phyloP scores from a whole-genome alignment of 331 rosid genomes.

The Prunus yedoensis region DNA sequence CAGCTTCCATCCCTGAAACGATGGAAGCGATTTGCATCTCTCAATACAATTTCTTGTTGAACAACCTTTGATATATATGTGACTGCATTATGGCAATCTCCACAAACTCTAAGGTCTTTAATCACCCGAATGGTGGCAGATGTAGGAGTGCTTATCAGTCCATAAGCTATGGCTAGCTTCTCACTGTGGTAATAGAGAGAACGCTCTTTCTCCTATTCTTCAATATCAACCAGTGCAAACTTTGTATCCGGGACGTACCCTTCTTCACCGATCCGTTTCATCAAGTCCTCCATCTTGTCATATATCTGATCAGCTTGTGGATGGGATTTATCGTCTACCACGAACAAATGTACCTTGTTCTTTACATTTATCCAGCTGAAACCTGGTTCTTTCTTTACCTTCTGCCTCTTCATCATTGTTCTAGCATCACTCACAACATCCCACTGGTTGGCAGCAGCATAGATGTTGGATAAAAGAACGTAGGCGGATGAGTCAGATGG shows the following conservation, averaged over 20 bases:
- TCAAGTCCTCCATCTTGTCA: constrained; percentile 52
- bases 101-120: constrained; percentile 72
- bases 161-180: constrained; percentile 72
- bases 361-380: constrained; percentile 81
- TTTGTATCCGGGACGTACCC: constrained; percentile 76
- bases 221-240: constrained; percentile 60
- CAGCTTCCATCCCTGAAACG: constrained; percentile 64
- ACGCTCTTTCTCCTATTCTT: constrained; percentile 70
- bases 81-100: constrained; percentile 80
- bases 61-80: constrained; percentile 59
- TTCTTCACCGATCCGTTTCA: constrained; percentile 59
- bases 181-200: constrained; percentile 67
- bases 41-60: constrained; percentile 58
- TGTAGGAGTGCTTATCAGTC: constrained; percentile 54
- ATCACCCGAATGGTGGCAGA: constrained; percentile 54
- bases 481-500: constrained; percentile 77
- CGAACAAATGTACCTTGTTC: constrained; percentile 71
- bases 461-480: constrained; percentile 72
- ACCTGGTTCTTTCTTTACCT: constrained; percentile 82
- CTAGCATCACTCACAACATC: constrained; percentile 57
- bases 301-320: constrained; percentile 52
- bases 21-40: constrained; percentile 84
- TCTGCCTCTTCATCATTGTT: constrained; percentile 55
- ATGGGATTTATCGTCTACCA: constrained; percentile 72
- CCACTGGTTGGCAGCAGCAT: constrained; percentile 80